Evolutionary conservation across 139 green algal species (phyloP), one percentile per base, ranked within the genome.

Genomic region (Nannochloris sp.): DNA sequence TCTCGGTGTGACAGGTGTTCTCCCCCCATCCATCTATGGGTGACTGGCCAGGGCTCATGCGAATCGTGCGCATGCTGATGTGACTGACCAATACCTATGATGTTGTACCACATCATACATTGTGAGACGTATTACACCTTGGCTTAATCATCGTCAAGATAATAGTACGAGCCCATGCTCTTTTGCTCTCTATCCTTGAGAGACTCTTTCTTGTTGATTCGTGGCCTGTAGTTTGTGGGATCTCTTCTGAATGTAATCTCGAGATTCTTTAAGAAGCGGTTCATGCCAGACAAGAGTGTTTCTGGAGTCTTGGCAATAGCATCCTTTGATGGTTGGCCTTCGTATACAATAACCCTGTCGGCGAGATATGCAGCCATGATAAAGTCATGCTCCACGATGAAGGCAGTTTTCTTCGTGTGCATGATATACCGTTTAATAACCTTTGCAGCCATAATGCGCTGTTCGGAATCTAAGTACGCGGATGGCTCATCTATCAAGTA

Each of bases 301-400:
- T 92, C 83, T 5, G 93, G 93, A 19, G 76, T 66, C 46, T 63
- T 67, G 3, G 93, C 93, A 4, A 73, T 86, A 44, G 90, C 92
- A 6, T 84, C 57, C 61, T 81, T 77, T 29, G 82, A 89, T 7
- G 93, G 87, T 71, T 81, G 37, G 16, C 93, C 93, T 58, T 96
- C 87, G 70, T 99, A 99, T 58, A 99, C 91, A 34, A 99, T 88
- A 54, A 99, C 93, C 19, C 78, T 71, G 81, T 98, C 92, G 14
- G 93, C 92, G 54, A 98, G 83, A 81, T 98, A 98, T 9, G 93
- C 93, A 25, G 93, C 89, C 93, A 99, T 99, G 90, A 99, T 98
- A 85, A 99, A 99, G 66, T 99, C 93, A 79, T 99, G 93, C 88
- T 99, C 93, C 70, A 99, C 93, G 9, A 99, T 88, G 76, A 99